phyloP scores from a whole-genome alignment of 805 yeast genomes.

The Saturnispora besseyi region DNA sequence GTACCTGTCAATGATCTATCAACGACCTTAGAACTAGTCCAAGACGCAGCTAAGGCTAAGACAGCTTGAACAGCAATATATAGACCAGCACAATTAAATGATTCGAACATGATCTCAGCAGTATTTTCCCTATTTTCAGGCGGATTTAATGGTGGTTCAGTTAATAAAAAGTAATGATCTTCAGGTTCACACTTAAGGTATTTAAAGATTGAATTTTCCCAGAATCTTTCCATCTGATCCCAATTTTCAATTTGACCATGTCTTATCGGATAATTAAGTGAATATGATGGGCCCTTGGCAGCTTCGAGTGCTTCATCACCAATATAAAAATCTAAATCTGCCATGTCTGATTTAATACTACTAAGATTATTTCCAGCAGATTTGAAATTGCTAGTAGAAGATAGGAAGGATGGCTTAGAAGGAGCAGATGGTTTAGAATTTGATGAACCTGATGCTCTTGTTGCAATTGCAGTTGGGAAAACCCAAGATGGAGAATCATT shows the following conservation, averaged over 20 bases:
- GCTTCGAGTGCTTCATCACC: slow-evolving; percentile 93
- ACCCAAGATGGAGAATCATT: slow-evolving; percentile 96
- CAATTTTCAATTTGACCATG: slow-evolving; percentile 98
- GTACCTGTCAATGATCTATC: slow-evolving; percentile 97
- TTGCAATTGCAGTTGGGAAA: slow-evolving; percentile 93
- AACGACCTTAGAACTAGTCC: slow-evolving; percentile 94
- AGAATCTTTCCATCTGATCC: slow-evolving; percentile 99
- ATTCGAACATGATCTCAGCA: slow-evolving; percentile 98
- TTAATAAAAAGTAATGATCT: slow-evolving; percentile 89
- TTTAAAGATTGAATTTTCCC: slow-evolving; percentile 96
- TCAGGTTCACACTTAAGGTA: slow-evolving; percentile 97
- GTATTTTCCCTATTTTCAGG: slow-evolving; percentile 98
- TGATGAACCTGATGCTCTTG: slow-evolving; percentile 43
- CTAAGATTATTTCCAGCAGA: slow-evolving; percentile 10
- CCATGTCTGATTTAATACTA: slow-evolving; percentile 48
- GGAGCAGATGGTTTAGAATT: slow-evolving; percentile 33
- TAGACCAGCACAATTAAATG: slow-evolving; percentile 96
- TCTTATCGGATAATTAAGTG: slow-evolving; percentile 83
- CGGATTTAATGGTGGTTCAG: slow-evolving; percentile 99
- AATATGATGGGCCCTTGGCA: slow-evolving; percentile 84
- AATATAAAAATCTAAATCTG: slow-evolving; percentile 86
- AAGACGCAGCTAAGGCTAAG: slow-evolving; percentile 94
- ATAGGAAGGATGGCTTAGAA: slow-evolving; percentile 38
- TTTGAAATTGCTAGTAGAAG: slow-evolving; percentile 23
- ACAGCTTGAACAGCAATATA: slow-evolving; percentile 99